Base-by-base conservation (phyloP, 169 alveolate genomes). In the Plasmodium malariae region DNA sequence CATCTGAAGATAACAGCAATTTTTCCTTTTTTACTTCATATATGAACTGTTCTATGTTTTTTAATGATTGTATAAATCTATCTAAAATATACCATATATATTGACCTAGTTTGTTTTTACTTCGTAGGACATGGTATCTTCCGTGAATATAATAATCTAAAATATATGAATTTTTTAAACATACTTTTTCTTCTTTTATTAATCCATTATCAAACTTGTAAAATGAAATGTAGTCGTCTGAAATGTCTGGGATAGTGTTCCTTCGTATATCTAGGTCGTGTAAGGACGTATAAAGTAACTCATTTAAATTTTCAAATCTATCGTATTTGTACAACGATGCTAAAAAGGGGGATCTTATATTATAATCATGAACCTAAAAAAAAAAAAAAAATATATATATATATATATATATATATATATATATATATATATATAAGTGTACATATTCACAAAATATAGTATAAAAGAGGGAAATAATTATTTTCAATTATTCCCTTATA, bases 111-210 rank as follows among this genome's bases (percentile, higher is more conserved):
- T 94, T 94, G 55, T 94, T 94, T 67, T 76, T 87, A 65, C 91
- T 94, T 24, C 96, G 37, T 54, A 92, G 74, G 5, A 87, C 49
- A 12, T 92, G 57, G 86, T 89, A 86, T 21, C 93, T 78, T 34
- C 96, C 96, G 54, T 92, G 95, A n/a, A 91, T 67, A 91, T 86
- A 94, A 87, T 92, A 94, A 86, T 94, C 96, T 34, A 92, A 34
- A 67, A 94, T 86, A 83, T 94, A 94, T 1, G 96, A 94, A 65
- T 94, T 94, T 72, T 92, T 73, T 59, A 87, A 87, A 36, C 80
- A 69, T 28, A 67, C 57, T 48, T 54, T 74, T 69, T 87, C 88
- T 30, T 83, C 91, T 36, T 83, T 83, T 67, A 67, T 83, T 43
- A 67, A 40, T 19, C 69, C 91, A 36, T 83, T 71, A 21, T 83